Percentiles rank a stretch among this genome's conserved stretches.
These are phyloP conservation scores for Rhodotorula sp. DNA, from an alignment of 1,284 basidiomycete genomes.

Conservation along the genomic window DNA sequence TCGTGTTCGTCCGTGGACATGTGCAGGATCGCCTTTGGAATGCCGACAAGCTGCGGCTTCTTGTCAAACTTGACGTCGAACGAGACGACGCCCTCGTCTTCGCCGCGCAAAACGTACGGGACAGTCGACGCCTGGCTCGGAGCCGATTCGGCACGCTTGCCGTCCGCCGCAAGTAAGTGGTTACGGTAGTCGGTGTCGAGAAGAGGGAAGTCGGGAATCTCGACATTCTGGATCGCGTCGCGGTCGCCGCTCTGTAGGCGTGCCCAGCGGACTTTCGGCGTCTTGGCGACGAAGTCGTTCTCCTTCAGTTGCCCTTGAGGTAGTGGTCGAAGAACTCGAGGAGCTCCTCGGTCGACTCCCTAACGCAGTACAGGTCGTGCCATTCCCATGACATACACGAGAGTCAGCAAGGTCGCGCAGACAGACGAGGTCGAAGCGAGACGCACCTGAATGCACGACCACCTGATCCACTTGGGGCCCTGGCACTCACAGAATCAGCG, in stretches of 20 bases:
- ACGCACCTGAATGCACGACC: conserved; percentile 36
- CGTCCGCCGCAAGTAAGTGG: conserved; percentile 30
- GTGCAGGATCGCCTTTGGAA: conserved; percentile 41
- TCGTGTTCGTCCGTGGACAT: conserved; percentile 41
- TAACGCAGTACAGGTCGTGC: conserved; percentile 28
- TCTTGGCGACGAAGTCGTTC: conserved; percentile 41
- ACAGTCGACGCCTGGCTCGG: conserved; percentile 9
- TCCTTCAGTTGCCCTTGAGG: conserved; percentile 40
- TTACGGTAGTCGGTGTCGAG: conserved; percentile 37
- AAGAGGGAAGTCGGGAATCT: conserved; percentile 34
- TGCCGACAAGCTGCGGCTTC: conserved; percentile 38
- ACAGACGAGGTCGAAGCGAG: neutral
- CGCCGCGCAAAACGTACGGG: conserved; percentile 33
- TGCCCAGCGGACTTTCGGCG: conserved; percentile 35
- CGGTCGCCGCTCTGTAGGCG: conserved; percentile 36
- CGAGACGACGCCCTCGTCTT: conserved; percentile 11
- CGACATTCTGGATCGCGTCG: conserved; percentile 31
- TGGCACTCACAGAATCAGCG: conserved; percentile 35
- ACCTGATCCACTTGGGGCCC: conserved; percentile 39
- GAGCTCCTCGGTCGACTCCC: conserved; percentile 39
- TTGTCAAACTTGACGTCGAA: conserved; percentile 38
- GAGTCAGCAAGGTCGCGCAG: neutral
- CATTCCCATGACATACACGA: conserved; percentile 4
- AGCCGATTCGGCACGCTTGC: conserved; percentile 18
- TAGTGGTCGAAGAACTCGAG: conserved; percentile 42